Conservation (phyloP, 768 basidiomycete genomes). For the Rhodotorula babjevae region DNA sequence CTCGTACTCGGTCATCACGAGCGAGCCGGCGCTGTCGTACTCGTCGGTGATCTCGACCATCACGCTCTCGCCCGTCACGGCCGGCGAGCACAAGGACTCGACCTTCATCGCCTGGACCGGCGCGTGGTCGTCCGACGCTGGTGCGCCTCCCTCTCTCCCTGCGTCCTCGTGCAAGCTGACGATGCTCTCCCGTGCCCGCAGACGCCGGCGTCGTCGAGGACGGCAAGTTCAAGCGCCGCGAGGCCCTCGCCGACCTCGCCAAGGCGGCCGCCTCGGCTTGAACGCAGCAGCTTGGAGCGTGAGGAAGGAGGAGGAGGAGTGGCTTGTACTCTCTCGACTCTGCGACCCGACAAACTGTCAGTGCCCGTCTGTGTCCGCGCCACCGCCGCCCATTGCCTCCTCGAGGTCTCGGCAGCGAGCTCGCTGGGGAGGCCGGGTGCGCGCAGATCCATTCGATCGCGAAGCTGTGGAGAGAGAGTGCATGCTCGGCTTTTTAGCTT, state of each 20-base stretch:
- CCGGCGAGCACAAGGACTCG: conserved; percentile 37
- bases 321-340: no score
- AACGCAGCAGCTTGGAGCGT: not conserved
- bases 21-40: conserved; percentile 44
- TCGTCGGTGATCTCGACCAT: conserved; percentile 45
- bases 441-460: no score
- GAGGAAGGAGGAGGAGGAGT: no score
- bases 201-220: conserved; percentile 42
- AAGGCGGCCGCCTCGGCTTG: conserved; percentile 16
- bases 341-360: no score
- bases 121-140: conserved; percentile 42
- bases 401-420: no score
- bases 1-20: conserved; percentile 42
- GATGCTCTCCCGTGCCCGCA: not conserved
- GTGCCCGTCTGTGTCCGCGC: no score
- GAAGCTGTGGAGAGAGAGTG: no score
- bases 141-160: not conserved
- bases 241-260: conserved; percentile 45
- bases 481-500: no score
- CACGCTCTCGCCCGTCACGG: conserved; percentile 43
- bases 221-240: conserved; percentile 45
- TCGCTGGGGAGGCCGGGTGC: no score
- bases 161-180: no score
- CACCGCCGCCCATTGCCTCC: no score
- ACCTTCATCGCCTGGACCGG: conserved; percentile 44